phyloP scores from a whole-genome alignment of 1,139 yeast genomes.

The Scheffersomyces insectosa region DNA sequence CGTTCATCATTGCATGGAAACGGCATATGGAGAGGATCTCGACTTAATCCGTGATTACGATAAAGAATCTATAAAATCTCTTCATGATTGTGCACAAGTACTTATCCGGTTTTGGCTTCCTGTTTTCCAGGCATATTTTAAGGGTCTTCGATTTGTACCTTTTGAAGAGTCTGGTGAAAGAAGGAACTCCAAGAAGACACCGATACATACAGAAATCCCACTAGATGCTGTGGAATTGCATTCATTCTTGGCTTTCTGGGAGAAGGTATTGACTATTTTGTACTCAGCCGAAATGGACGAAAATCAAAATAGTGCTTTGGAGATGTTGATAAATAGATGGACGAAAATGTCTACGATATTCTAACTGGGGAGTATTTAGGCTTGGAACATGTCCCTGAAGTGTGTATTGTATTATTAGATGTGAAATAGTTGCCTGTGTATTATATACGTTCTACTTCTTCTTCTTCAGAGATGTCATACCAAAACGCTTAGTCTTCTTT shows the following conservation, averaged over 20 bases:
- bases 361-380: background rate
- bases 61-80: conserved; percentile 25
- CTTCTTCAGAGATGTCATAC: background rate
- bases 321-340: conserved; percentile 44
- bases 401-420: background rate
- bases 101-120: conserved; percentile 56
- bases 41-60: conserved; percentile 50
- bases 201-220: conserved; percentile 31
- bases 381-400: background rate
- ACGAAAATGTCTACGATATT: conserved; percentile 11
- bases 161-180: conserved; percentile 22
- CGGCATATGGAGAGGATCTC: conserved; percentile 59
- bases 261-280: conserved; percentile 37
- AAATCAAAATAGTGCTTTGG: conserved; percentile 40
- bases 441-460: background rate
- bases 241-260: conserved; percentile 56
- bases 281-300: conserved; percentile 40
- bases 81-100: conserved; percentile 44
- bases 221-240: conserved; percentile 22
- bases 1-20: conserved; percentile 53
- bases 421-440: background rate
- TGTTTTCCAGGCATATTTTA: conserved; percentile 54
- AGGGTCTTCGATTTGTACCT: conserved; percentile 22
- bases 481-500: background rate
- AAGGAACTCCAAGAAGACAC: conserved; percentile 21